Evolutionary conservation across 306 rosid genomes (phyloP), one percentile per base, ranked within the genome.

Genomic region (Begonia peltatifolia): DNA sequence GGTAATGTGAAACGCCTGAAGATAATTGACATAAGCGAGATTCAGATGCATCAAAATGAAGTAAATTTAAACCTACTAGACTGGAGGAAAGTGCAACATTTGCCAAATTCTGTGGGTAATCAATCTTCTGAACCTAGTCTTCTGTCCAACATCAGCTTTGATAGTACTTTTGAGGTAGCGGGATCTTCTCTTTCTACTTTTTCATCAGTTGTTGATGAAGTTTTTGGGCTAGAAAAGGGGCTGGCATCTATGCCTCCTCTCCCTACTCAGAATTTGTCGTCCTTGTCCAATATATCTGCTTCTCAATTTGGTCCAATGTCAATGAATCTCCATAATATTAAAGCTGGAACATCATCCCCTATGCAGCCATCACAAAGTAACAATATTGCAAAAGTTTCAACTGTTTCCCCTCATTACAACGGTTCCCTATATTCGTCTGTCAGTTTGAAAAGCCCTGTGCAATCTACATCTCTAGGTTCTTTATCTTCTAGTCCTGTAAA

Each of bases 31-130:
- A 60, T 83, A 57, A 80, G 71, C 68, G 94, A 79, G 71, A 73
- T 83, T 79, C 96, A 79, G 74, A 81, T 86, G 70, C 93, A 73
- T 54, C 88, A 92, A 68, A 95, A 86, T 70, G 99, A 86, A 68
- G 78, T 79, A 79, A 92, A 79, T 64, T 73, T 83, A 61, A 80
- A 87, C 77, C 68, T 86, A 68, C 73, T 79, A 50, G 94, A 83
- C 70, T 79, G 74, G 88, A 81, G 71, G 69, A 92, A 81, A 77
- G 62, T 76, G 18, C 57, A 56, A 42, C 58, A 88, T 58, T 46
- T 86, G 64, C 81, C 93, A 9, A 65, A 60, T 55, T 58, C 63
- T 57, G 71, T 74, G 47, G 63, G 63, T 60, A 76, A 63, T 71
- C 83, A 67, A 75, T 58, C 72, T 50, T 62, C 88, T 47, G 94